phyloP scores from a whole-genome alignment of 192 early-diverging fungal species.

The Backusella macrospora region DNA sequence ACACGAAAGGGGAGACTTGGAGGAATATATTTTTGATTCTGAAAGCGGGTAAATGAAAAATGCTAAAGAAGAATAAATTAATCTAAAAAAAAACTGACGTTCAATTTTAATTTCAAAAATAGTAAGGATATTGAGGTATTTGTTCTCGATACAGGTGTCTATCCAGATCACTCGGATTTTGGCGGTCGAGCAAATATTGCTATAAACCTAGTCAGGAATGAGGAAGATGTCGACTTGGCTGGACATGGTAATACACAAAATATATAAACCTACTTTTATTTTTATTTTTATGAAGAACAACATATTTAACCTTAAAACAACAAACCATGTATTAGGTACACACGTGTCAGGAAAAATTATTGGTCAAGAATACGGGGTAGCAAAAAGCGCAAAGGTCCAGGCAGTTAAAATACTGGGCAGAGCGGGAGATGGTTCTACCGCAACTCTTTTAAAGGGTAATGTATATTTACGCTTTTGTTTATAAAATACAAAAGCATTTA shows the following conservation, averaged over 20 bases:
- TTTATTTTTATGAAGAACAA: no score
- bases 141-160: conserved; percentile 67
- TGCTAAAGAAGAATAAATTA: neutral
- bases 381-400: conserved; percentile 60
- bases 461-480: conserved; percentile 42
- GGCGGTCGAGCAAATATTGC: conserved; percentile 46
- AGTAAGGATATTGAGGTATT: conserved; percentile 60
- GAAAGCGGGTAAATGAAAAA: conserved; percentile 52
- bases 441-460: conserved; percentile 48
- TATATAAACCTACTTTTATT: neutral
- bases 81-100: neutral
- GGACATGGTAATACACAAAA: conserved; percentile 45
- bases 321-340: conserved; percentile 18
- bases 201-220: conserved; percentile 40
- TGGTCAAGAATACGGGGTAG: conserved; percentile 62
- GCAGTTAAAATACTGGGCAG: conserved; percentile 63
- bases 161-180: conserved; percentile 52
- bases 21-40: conserved; percentile 59
- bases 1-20: conserved; percentile 39
- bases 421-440: conserved; percentile 51
- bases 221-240: conserved; percentile 40
- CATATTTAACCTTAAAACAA: neutral
- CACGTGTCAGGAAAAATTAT: conserved; percentile 35
- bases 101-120: neutral
- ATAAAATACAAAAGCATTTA: conserved; percentile 15